Base-by-base conservation (phyloP, 2,329 filamentous ascomycete genomes). In the Fusarium sp. region DNA sequence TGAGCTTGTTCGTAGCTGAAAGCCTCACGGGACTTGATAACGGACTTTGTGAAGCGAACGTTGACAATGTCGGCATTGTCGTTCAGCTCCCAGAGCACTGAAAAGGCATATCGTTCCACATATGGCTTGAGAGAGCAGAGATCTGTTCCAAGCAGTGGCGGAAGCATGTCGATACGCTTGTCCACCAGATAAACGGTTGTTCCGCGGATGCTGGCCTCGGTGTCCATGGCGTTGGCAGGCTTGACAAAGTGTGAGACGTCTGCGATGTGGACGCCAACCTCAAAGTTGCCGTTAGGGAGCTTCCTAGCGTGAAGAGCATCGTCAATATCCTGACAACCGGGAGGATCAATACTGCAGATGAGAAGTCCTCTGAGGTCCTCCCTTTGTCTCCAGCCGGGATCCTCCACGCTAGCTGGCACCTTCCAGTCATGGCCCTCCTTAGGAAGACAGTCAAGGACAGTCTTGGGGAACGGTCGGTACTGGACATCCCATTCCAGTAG, bases 241-340 rank as follows among this genome's bases (percentile, higher is more conserved):
- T 96, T 97, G 75, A 99, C 96, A 77, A 99, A 99, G 81, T 99
- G 92, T 9, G 96, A 98, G n/a, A 99, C 96, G 79, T 99, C 96
- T 27, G 96, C 96, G 79, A 99, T 99, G 80, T 99, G 96, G 14
- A 99, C 96, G 69, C 96, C 96, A 9, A 99, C 93, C 79, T 98
- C 93, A 70, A 90, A 94, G 78, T 98, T 97, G 44, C 96, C 96
- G 75, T 98, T 98, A 0, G 93, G 90, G 20, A 99, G 82, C 55
- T 86, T 85, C 65, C 90, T 87, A 6, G 96, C 94, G 79, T 99
- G 96, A 6, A 99, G 87, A 16, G 96, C 96, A 80, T 99, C 96
- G 75, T 99, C 96, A 63, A 99, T 99, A 83, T 99, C 96, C 76
- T 98, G 95, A 80, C 96, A 99, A 2, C 94, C 94, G 29, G 93